Conservation (phyloP, 192 early-diverging fungal species). For the Fimicolochytrium jonesii region DNA sequence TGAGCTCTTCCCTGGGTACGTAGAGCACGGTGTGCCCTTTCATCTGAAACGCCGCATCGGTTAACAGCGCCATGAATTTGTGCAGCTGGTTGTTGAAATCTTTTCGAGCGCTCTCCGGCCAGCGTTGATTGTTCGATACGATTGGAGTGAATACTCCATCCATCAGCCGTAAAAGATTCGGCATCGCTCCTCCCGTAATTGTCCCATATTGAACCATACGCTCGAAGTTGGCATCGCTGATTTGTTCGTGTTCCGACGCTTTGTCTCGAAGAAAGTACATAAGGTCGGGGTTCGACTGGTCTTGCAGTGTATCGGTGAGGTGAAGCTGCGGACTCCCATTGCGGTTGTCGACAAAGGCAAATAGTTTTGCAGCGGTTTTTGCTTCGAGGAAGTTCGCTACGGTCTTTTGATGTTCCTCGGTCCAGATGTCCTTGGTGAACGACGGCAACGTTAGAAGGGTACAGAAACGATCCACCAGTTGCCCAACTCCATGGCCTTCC, state of each 20-base stretch:
- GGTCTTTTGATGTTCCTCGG: slow-evolving; percentile 22
- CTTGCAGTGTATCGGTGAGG: slow-evolving; percentile 23
- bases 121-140: slow-evolving; percentile 53
- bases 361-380: slow-evolving; percentile 13
- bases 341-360: slow-evolving; percentile 16
- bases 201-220: slow-evolving; percentile 50
- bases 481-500: no score
- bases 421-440: slow-evolving; percentile 31
- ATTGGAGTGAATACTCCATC: slow-evolving; percentile 57
- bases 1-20: slow-evolving; percentile 49
- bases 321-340: slow-evolving; percentile 7
- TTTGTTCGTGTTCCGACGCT: not conserved
- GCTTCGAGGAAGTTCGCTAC: slow-evolving; percentile 12
- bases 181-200: slow-evolving; percentile 42
- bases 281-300: slow-evolving; percentile 25
- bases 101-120: slow-evolving; percentile 59
- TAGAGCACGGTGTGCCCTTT: slow-evolving; percentile 62
- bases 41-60: slow-evolving; percentile 55
- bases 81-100: slow-evolving; percentile 57
- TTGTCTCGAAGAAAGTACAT: slow-evolving; percentile 43
- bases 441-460: slow-evolving; percentile 19
- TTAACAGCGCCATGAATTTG: slow-evolving; percentile 62
- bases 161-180: slow-evolving; percentile 52
- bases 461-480: slow-evolving; percentile 24
- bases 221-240: slow-evolving; percentile 44